Conservation (phyloP, 768 basidiomycete species). For the Tricholoma bakamatsutake region DNA sequence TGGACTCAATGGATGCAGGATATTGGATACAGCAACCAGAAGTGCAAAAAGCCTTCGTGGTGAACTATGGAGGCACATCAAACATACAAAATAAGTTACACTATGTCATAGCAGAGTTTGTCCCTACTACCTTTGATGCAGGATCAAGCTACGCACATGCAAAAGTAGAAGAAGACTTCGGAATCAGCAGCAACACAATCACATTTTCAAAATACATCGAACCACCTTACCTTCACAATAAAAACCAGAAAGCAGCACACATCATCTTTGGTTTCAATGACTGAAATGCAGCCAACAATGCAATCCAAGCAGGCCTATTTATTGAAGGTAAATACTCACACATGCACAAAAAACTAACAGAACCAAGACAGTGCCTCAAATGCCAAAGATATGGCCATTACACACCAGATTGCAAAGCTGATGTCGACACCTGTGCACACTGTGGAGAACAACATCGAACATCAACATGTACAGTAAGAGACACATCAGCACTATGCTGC, state of each 20-base stretch:
- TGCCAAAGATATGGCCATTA: conserved; percentile 8
- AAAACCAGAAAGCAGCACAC: conserved; percentile 18
- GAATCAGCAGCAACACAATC: too few relatives aligned
- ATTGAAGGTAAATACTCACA: conserved; percentile 10
- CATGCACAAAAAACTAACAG: conserved; percentile 12
- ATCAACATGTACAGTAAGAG: conserved; percentile 4
- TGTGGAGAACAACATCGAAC: conserved; percentile 18
- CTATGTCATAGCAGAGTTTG: neutral
- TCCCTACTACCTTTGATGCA: neutral
- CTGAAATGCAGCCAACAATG: conserved; percentile 17
- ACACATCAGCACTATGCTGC: conserved; percentile 11
- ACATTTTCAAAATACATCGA: conserved; percentile 12
- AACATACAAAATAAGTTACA: conserved; percentile 2
- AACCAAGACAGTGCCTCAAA: too few relatives aligned
- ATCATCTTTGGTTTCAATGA: neutral
- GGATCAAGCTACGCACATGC: neutral
- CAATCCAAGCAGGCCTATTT: conserved; percentile 15
- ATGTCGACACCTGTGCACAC: conserved; percentile 8
- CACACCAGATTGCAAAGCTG: conserved; percentile 6
- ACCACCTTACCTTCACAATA: conserved; percentile 5
- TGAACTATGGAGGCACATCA: neutral
- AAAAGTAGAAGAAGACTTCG: neutral
- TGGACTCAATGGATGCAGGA: neutral
- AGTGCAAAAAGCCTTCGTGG: neutral
- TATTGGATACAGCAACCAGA: neutral